Evolutionary conservation across 441 rosid species (phyloP).

Genomic region (Eutrema salsugineum): DNA sequence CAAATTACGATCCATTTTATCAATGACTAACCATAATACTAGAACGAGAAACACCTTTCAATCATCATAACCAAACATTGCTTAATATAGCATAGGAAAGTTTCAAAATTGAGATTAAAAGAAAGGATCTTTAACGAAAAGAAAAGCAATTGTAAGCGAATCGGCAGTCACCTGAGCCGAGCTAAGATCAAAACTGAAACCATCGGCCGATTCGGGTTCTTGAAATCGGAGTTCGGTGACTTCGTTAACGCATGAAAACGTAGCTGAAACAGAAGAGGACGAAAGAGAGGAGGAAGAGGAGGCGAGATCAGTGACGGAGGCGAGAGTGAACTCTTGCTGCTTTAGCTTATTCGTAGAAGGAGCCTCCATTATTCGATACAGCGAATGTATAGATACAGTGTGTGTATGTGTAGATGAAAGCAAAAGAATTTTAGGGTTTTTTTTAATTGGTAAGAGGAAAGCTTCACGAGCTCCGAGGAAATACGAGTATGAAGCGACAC

Average conservation of each 20-base stretch:
- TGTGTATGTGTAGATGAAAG: background rate
- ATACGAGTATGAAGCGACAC: background rate
- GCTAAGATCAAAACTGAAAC: constrained; percentile 41
- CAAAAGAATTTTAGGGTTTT: constrained; percentile 28
- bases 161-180: constrained; percentile 50
- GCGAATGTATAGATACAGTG: background rate
- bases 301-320: constrained; percentile 56
- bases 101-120: background rate
- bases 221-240: constrained; percentile 50
- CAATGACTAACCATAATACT: too few relatives aligned
- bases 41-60: too few relatives aligned
- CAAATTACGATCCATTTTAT: background rate
- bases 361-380: constrained; percentile 21
- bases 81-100: background rate
- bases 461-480: constrained; percentile 10
- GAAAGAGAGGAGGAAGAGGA: constrained; percentile 29
- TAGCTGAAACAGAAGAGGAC: constrained; percentile 39
- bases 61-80: background rate
- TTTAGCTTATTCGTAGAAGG: constrained; percentile 30
- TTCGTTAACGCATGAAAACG: constrained; percentile 43
- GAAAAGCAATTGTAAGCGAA: background rate
- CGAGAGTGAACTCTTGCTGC: constrained; percentile 47
- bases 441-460: background rate
- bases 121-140: background rate
- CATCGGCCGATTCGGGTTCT: constrained; percentile 36